Percentiles rank a stretch among this genome's conserved stretches.
Evolutionary conservation across 306 rosid genomes (phyloP).

Genomic region (Cucurbita ficifolia): DNA sequence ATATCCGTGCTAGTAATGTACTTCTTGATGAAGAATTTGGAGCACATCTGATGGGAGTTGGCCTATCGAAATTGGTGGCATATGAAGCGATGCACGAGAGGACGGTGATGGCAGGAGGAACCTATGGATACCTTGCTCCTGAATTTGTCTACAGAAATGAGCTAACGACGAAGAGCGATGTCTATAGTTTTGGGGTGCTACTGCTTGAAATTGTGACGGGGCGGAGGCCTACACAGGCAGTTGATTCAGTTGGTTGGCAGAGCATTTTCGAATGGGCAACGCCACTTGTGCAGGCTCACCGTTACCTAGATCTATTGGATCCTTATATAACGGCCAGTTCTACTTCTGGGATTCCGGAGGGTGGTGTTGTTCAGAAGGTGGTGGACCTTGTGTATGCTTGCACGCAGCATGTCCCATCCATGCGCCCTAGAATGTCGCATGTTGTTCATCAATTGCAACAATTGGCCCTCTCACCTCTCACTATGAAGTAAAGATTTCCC

Average conservation of each 20-base stretch:
- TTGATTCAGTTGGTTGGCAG: constrained; percentile 95
- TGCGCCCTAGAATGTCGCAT: constrained; percentile 98
- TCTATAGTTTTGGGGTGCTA: constrained; percentile 85
- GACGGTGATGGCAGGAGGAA: constrained; percentile 96
- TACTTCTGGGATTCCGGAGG: constrained; percentile 52
- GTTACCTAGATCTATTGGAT: constrained; percentile 84
- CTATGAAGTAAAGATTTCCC: not conserved
- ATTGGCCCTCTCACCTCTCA: constrained; percentile 22
- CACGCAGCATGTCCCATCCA: constrained; percentile 93
- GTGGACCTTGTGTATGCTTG: constrained; percentile 96
- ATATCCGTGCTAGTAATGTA: constrained; percentile 85
- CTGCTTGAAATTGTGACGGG: constrained; percentile 89
- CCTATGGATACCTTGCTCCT: constrained; percentile 91
- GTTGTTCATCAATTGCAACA: constrained; percentile 95
- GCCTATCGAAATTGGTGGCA: constrained; percentile 83
- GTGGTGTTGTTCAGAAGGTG: constrained; percentile 67
- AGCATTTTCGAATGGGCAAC: constrained; percentile 98
- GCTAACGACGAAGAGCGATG: constrained; percentile 90
- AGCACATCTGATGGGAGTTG: constrained; percentile 90
- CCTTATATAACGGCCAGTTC: constrained; percentile 54
- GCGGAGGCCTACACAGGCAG: constrained; percentile 93
- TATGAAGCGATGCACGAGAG: constrained; percentile 92
- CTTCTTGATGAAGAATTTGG: constrained; percentile 94
- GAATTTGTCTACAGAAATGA: constrained; percentile 87
- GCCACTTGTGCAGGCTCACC: constrained; percentile 84